Evolutionary conservation across 768 basidiomycete genomes (phyloP), one percentile per base, ranked within the genome.

Genomic region (Butyriboletus loyo): DNA sequence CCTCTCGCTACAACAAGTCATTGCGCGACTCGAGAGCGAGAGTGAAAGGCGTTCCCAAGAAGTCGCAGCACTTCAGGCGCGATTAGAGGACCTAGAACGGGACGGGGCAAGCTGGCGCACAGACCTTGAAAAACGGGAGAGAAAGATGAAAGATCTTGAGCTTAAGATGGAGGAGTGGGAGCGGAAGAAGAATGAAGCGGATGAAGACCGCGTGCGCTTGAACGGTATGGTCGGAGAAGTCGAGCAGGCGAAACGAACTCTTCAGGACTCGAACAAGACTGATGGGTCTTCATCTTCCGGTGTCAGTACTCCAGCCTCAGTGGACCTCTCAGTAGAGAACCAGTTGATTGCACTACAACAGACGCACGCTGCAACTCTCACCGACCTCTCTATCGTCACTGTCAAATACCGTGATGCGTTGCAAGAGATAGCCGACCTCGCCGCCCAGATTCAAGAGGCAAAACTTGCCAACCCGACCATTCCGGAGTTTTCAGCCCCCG

Each of bases 401-500:
- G 70, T 74, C 49, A 95, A 95, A 69, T 98, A 95, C 65, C 85
- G 85, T 28, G 89, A 96, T 54, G 90, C 95, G 17, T 78, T 98
- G 28, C 82, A 83, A 44, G 91, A 96, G 69, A 96, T 99, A 53
- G 88, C 89, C n/a, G 92, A 95, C 61, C 81, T 99, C 36, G 86
- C 87, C 17, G 80, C 85, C n/a, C 92, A 97, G 68, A 85, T 96
- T 30, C 84, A 94, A 63, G 95, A 96, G 66, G 80, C 84, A 8
- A 92, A 87, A 61, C 80, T 93, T 40, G 80, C 75, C 60, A 82
- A 78, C 56, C 67, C 78, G 8, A 59, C 66, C 19, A 63, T 73
- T 36, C 66, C 72, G 7, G 81, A 83, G 44, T 67, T 74, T 19
- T 69, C 75, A 14, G 55, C 65, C 24, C 44, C 55, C 25, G 77